Evolutionary conservation across 208 protist genomes (phyloP).

Genomic region (Chromosphaera perkinsii): DNA sequence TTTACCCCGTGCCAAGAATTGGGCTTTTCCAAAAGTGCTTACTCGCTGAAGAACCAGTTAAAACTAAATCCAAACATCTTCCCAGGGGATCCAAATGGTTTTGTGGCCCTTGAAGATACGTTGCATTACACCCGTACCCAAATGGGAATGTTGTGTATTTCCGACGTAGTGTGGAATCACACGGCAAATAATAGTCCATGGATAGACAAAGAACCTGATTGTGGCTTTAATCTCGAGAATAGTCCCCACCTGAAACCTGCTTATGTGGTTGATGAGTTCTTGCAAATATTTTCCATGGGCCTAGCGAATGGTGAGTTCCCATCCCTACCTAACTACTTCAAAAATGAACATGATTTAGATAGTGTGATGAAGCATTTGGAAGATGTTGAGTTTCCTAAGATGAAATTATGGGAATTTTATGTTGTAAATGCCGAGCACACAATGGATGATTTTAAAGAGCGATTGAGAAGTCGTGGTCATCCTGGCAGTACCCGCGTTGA

Average conservation of each 20-base stretch:
- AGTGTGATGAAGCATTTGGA: not conserved
- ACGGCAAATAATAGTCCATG: slow-evolving; percentile 47
- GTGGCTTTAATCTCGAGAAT: slow-evolving; percentile 49
- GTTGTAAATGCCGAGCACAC: slow-evolving; percentile 34
- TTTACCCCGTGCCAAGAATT: slow-evolving; percentile 55
- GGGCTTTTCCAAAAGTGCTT: slow-evolving; percentile 35
- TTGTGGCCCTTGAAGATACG: not conserved
- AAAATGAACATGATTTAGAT: not conserved
- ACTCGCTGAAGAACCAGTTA: slow-evolving; percentile 47
- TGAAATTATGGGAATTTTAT: slow-evolving; percentile 44
- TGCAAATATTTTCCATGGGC: not conserved
- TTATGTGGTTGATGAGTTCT: slow-evolving; percentile 38
- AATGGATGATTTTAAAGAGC: slow-evolving; percentile 14
- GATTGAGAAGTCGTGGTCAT: not conserved
- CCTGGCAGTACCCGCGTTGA: not conserved
- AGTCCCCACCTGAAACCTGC: slow-evolving; percentile 42
- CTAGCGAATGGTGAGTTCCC: not conserved
- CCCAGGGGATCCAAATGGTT: slow-evolving; percentile 1
- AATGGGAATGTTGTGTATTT: slow-evolving; percentile 35
- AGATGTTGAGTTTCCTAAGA: slow-evolving; percentile 1
- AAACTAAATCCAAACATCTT: slow-evolving; percentile 17
- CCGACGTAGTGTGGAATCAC: slow-evolving; percentile 63
- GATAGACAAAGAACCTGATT: slow-evolving; percentile 58
- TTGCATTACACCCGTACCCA: slow-evolving; percentile 13
- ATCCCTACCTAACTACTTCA: not conserved